Percentiles rank a stretch among this genome's conserved stretches.
phyloP scores from a whole-genome alignment of 179 eudicot species.

The Beta corolliflora region DNA sequence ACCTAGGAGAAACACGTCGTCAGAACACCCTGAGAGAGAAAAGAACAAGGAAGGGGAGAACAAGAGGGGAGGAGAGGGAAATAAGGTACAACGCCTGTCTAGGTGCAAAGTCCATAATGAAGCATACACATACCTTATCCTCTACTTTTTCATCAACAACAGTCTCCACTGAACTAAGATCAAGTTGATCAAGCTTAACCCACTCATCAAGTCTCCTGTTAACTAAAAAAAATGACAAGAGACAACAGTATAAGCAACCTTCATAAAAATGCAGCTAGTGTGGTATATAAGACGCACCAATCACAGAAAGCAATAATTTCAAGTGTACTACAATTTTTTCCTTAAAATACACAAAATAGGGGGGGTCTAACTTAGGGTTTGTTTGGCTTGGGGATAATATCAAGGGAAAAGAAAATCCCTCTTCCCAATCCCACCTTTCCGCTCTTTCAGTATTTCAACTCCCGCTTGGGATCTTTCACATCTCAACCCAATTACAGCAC shows the following conservation, averaged over 20 bases:
- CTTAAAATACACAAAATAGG: neutral
- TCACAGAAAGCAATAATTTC: neutral
- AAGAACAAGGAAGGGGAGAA: neutral
- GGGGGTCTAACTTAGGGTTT: neutral
- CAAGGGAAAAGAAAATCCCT: neutral
- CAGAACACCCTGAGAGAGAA: slow-evolving; percentile 15
- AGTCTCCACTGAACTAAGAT: slow-evolving; percentile 86
- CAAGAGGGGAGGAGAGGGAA: neutral
- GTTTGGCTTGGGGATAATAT: neutral
- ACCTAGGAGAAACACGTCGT: slow-evolving; percentile 45
- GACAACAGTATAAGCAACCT: neutral
- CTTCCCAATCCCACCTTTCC: neutral
- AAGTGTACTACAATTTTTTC: neutral
- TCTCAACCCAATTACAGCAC: neutral
- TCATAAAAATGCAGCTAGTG: neutral
- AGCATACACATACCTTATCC: slow-evolving; percentile 66
- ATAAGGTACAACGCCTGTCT: neutral
- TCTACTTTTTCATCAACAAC: slow-evolving; percentile 96
- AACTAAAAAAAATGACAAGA: slow-evolving; percentile 41
- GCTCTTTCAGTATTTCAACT: neutral
- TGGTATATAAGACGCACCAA: neutral
- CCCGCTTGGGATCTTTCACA: neutral
- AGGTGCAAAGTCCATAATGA: neutral
- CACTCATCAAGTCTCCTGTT: slow-evolving; percentile 98
- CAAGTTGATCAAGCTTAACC: slow-evolving; percentile 96